Conservation (phyloP, 345 rosid species). For the Cochlearia excelsa region DNA sequence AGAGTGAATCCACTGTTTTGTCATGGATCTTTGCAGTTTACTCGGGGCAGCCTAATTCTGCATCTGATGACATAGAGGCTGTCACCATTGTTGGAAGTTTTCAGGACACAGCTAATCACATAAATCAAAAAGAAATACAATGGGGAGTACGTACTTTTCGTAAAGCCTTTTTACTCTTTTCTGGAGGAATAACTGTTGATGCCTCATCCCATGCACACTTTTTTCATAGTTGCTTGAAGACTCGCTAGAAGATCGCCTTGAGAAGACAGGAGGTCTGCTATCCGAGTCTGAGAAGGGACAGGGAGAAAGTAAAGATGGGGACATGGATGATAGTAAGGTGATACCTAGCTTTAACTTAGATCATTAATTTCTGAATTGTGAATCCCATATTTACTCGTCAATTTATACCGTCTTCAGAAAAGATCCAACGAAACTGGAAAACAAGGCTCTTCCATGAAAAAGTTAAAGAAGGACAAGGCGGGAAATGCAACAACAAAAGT, state of each 20-base stretch:
- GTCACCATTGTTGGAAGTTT: slow-evolving; percentile 70
- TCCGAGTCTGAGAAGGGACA: slow-evolving; percentile 82
- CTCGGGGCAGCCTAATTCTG: slow-evolving; percentile 77
- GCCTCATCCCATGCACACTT: slow-evolving; percentile 14
- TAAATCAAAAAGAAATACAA: slow-evolving; percentile 78
- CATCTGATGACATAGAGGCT: slow-evolving; percentile 82
- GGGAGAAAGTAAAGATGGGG: slow-evolving; percentile 82
- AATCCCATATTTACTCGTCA: slow-evolving; percentile 18
- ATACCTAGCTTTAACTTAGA: slow-evolving; percentile 11
- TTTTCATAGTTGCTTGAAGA: slow-evolving; percentile 80
- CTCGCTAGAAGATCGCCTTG: slow-evolving; percentile 80
- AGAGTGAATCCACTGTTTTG: slow-evolving; percentile 7
- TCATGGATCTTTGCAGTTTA: slow-evolving; percentile 56
- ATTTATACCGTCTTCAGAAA: slow-evolving; percentile 52
- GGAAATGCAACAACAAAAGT: slow-evolving; percentile 62
- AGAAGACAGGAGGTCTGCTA: slow-evolving; percentile 65
- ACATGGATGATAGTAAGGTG: slow-evolving; percentile 84
- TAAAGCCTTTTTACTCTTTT: neutral
- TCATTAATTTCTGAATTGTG: slow-evolving; percentile 4
- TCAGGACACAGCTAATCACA: slow-evolving; percentile 65
- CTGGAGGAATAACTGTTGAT: neutral
- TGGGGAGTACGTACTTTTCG: slow-evolving; percentile 66
- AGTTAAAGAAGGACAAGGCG: slow-evolving; percentile 84
- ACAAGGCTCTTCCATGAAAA: slow-evolving; percentile 84
- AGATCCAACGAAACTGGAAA: slow-evolving; percentile 70